Conservation (phyloP, 495 filamentous ascomycete species). For the Neurospora cerealis region DNA sequence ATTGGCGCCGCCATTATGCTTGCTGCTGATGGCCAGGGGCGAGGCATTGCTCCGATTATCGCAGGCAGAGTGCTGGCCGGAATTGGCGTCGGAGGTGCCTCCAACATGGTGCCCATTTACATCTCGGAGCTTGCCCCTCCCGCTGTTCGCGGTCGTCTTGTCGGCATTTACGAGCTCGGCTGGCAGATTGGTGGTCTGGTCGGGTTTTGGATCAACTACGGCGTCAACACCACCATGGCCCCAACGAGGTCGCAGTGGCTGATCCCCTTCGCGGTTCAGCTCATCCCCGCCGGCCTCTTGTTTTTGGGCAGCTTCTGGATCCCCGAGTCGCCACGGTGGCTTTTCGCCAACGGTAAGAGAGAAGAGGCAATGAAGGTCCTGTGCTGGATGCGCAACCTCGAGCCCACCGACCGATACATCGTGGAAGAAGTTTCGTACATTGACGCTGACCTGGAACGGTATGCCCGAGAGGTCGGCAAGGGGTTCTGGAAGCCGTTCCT, state of each 20-base stretch:
- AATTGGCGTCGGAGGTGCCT: conserved; percentile 41
- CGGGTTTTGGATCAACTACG: conserved; percentile 65
- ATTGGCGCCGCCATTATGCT: conserved; percentile 56
- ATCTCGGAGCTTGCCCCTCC: conserved; percentile 48
- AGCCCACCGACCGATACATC: conserved; percentile 51
- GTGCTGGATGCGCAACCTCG: conserved; percentile 54
- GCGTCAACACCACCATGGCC: conserved; percentile 35
- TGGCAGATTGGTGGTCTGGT: conserved; percentile 65
- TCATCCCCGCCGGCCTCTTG: conserved; percentile 44
- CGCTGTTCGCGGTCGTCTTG: conserved; percentile 42
- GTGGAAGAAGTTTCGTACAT: conserved; percentile 54
- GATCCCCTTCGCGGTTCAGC: conserved; percentile 48
- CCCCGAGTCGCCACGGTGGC: conserved; percentile 55
- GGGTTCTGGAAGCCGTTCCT: conserved; percentile 63
- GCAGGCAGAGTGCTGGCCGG: conserved; percentile 45
- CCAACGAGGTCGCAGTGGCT: conserved; percentile 42
- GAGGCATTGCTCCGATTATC: conserved; percentile 53
- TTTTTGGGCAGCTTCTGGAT: conserved; percentile 40
- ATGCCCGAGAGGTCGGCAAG: conserved; percentile 42
- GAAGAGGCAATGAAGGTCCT: conserved; percentile 49
- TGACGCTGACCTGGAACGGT: conserved; percentile 48
- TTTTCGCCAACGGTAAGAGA: conserved; percentile 44
- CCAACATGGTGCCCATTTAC: conserved; percentile 47
- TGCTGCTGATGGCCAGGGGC: conserved; percentile 39
- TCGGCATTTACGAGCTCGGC: conserved; percentile 60